Evolutionary conservation across 1,284 basidiomycete species (phyloP), one percentile per base, ranked within the genome.

Genomic region (Malassezia sympodialis): DNA sequence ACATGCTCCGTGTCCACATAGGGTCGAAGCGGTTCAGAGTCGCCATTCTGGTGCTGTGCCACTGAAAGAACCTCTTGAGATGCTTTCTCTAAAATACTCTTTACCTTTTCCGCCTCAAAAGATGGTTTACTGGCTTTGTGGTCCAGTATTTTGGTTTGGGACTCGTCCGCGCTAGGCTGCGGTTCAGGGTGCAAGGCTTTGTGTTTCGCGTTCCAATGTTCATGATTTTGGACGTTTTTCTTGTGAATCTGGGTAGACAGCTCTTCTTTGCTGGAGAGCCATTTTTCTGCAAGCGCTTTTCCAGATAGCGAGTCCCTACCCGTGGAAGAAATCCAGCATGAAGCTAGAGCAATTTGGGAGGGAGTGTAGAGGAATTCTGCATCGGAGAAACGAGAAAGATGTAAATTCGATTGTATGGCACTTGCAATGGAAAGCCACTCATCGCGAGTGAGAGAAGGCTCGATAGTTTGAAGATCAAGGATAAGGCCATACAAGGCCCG

Each of bases 361-460:
- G 93, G 91, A 5, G 89, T 81, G 72, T 87, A 96, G 47, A 93
- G 80, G 66, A 98, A 83, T 74, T 98, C 93, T 15, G 83, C 85
- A 73, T 96, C 90, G 3, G 91, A 93, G 19, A 91, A 78, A 17
- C 91, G 84, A 17, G 87, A 84, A 19, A 80, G 77, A 8, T 48
- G 49, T 17, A 69, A 23, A 23, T 59, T 56, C 0, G 19, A 24
- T n/a, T 66, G 61, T 4, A 56, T 55, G 0, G 49, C 49, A 0
- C 61, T 60, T 1, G 63, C 64, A 14, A 46, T 49, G 45, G 55
- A 55, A n/a, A 59, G 50, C 12, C 61, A n/a, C 2, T 65, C 49
- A 26, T 63, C 62, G 19, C 59, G 49, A 23, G 37, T 32, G 37
- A 60, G 35, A 3, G 46, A n/a, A 11, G 41, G 27, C 27, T 21